These are phyloP conservation scores for Eremochloa ophiuroides DNA, from an alignment of 176 grass and related monocot genomes.

Conservation along the genomic window DNA sequence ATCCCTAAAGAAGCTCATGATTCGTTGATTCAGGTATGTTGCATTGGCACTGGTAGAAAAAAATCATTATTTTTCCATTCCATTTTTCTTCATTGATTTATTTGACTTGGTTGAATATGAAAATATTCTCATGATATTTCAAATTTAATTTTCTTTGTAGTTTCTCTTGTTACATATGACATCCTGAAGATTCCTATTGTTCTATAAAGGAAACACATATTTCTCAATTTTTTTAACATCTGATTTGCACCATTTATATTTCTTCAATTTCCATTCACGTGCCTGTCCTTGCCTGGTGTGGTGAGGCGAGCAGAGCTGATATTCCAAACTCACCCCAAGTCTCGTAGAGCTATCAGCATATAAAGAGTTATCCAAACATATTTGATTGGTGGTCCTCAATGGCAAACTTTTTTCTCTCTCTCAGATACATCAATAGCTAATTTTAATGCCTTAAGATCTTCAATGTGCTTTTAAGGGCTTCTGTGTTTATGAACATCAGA, in stretches of 20 bases:
- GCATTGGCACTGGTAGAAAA: background rate
- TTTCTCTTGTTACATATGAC: background rate
- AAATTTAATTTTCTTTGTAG: background rate
- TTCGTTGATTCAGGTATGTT: constrained; percentile 64
- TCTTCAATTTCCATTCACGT: background rate
- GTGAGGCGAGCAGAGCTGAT: no score
- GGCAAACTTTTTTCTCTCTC: background rate
- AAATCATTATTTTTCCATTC: constrained; percentile 3
- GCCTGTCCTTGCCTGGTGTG: background rate
- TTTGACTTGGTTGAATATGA: background rate
- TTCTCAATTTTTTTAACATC: background rate
- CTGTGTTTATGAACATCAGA: background rate
- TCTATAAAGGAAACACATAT: background rate
- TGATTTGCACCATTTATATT: constrained; percentile 15
- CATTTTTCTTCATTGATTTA: constrained; percentile 3
- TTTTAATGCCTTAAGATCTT: background rate
- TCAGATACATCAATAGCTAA: background rate
- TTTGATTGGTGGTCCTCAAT: background rate
- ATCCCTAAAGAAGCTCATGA: constrained; percentile 55
- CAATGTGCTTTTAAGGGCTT: background rate
- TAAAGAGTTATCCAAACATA: background rate
- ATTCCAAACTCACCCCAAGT: background rate
- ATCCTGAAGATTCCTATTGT: background rate
- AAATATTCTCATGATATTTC: constrained; percentile 27
- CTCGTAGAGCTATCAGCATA: background rate